Evolutionary conservation across 2,329 filamentous ascomycete species (phyloP), one percentile per base, ranked within the genome.

Genomic region (Colletotrichum sp.): DNA sequence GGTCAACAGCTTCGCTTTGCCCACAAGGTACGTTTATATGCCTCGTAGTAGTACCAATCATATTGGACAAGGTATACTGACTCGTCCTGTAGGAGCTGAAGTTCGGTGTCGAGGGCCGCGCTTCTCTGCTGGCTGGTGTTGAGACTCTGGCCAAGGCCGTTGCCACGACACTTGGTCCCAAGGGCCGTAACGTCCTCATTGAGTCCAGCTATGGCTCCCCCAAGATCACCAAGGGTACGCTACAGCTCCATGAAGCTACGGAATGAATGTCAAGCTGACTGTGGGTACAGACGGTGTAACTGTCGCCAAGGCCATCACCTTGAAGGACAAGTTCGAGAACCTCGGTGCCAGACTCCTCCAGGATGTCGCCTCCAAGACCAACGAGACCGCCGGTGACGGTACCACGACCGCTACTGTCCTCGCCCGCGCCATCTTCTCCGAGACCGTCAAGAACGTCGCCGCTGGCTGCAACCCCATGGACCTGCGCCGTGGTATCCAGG

Each of bases 381-480:
- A 99, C 91, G 97, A 99, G 90, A 93, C 96, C 81, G 97, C 97
- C 80, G 97, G 97, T 94, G 97, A 99, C 87, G 97, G 97, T 88
- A 99, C 97, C 82, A 99, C 97, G 80, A 98, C 96, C 80, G 97
- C 97, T 79, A 99, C 97, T 79, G 97, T 99, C 80, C 95, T 99
- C 80, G 97, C 96, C 81, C 95, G 96, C 82, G 95, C 96, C 86
- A 99, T 99, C 89, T 99, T 99, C 92, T 98, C 97, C 87, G 97
- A 99, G 92, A 99, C 96, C 71, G 97, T 99, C 86, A 99, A 99
- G 94, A 99, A 99, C 87, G 97, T 99, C 79, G 97, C 97, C 80
- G 97, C 97, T 79, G 97, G 97, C 84, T 99, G 97, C 94, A 99
- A 99, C 91, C 97, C 97, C 80, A 99, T 99, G 97, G 97, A 99